Conservation (phyloP, 2,329 filamentous ascomycete genomes). For the Ophiocordyceps australis region DNA sequence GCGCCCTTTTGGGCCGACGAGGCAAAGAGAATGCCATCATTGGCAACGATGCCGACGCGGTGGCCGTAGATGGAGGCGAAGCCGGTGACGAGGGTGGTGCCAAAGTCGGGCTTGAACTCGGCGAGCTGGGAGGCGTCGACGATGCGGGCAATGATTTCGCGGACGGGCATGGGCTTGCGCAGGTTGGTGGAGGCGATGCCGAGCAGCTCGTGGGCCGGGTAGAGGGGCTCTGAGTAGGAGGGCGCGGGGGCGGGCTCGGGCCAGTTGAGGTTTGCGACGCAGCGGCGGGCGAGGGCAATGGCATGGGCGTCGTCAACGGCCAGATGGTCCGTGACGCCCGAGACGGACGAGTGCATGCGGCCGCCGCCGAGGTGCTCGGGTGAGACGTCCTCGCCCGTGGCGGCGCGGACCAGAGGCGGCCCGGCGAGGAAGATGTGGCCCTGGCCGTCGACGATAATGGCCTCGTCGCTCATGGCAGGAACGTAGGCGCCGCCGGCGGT, state of each 20-base stretch:
- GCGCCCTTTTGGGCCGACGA: conserved; percentile 82
- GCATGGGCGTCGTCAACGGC: conserved; percentile 91
- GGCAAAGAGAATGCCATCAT: conserved; percentile 90
- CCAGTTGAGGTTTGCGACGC: conserved; percentile 78
- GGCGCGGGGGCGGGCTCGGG: conserved; percentile 13
- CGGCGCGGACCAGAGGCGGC: conserved; percentile 85
- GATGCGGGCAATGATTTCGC: conserved; percentile 82
- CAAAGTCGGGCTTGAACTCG: conserved; percentile 90
- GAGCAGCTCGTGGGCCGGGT: conserved; percentile 61
- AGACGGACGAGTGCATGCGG: conserved; percentile 74
- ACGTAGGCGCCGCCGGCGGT: conserved; percentile 94
- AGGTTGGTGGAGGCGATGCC: conserved; percentile 87
- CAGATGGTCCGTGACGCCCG: conserved; percentile 87
- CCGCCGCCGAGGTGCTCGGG: conserved; percentile 86
- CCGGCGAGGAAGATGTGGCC: conserved; percentile 97
- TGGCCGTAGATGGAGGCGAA: conserved; percentile 85
- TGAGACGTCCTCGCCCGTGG: conserved; percentile 80
- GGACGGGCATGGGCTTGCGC: conserved; percentile 66
- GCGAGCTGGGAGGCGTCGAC: conserved; percentile 81
- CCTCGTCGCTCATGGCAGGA: conserved; percentile 93
- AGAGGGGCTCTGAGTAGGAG: conserved; percentile 55
- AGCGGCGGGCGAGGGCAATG: conserved; percentile 66
- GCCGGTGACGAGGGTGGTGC: conserved; percentile 75
- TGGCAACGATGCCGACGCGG: conserved; percentile 81
- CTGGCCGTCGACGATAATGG: conserved; percentile 87